phyloP scores from a whole-genome alignment of 441 rosid species.

The Sinapis alba region DNA sequence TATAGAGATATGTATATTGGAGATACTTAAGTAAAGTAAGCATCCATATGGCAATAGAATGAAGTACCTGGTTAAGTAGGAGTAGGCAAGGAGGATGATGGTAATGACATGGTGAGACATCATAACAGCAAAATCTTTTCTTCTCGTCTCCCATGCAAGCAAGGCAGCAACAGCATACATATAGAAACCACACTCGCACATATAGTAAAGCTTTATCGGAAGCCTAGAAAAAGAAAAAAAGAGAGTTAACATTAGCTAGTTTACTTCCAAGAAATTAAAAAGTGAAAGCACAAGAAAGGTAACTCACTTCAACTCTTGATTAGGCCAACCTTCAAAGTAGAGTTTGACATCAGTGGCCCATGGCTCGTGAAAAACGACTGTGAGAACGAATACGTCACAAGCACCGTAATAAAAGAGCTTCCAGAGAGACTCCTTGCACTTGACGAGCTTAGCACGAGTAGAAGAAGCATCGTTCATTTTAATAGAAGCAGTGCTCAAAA shows the following conservation, averaged over 20 bases:
- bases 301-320: conserved; percentile 88
- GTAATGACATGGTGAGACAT: conserved; percentile 98
- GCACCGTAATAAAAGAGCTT: conserved; percentile 70
- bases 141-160: conserved; percentile 89
- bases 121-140: conserved; percentile 96
- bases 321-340: conserved; percentile 81
- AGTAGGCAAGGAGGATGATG: conserved; percentile 72
- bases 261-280: neutral
- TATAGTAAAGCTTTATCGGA: conserved; percentile 68
- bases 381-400: conserved; percentile 67
- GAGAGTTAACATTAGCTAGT: neutral
- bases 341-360: conserved; percentile 70
- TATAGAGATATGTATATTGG: no score
- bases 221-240: conserved; percentile 45
- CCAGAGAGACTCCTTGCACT: conserved; percentile 94
- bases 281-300: neutral
- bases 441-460: conserved; percentile 52
- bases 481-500: conserved; percentile 46
- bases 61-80: conserved; percentile 73
- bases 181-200: conserved; percentile 96
- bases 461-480: conserved; percentile 53
- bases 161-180: conserved; percentile 79
- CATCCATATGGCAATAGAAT: conserved; percentile 1
- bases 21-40: conserved; percentile 1
- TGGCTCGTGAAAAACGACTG: conserved; percentile 56